Evolutionary conservation across 805 yeast species (phyloP).

Genomic region (Kodamaea lidongshanica): DNA sequence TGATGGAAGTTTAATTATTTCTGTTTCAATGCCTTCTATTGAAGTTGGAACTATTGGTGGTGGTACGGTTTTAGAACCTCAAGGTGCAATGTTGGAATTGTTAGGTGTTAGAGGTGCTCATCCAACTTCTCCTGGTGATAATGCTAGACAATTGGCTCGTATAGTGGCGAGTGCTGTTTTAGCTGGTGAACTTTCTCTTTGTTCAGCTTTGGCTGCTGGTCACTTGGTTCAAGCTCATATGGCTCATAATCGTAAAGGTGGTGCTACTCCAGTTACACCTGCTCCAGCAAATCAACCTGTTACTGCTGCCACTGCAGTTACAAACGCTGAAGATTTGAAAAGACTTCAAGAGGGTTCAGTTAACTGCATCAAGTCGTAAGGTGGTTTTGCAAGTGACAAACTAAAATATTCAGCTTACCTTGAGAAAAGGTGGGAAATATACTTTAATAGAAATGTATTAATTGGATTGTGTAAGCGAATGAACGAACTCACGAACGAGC

Average conservation of each 20-base stretch:
- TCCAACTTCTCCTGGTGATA: slow-evolving; percentile 86
- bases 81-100: slow-evolving; percentile 90
- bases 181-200: slow-evolving; percentile 91
- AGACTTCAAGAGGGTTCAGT: slow-evolving; percentile 67
- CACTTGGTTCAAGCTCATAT: slow-evolving; percentile 96
- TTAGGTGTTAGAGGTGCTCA: slow-evolving; percentile 96
- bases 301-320: slow-evolving; percentile 12
- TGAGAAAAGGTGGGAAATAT: too few species aligned
- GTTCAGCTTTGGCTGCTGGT: slow-evolving; percentile 97
- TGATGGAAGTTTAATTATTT: slow-evolving; percentile 72
- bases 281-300: slow-evolving; percentile 18
- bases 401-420: too few species aligned
- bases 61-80: slow-evolving; percentile 96
- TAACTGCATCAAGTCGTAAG: slow-evolving; percentile 61
- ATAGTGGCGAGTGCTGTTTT: slow-evolving; percentile 91
- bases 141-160: slow-evolving; percentile 88
- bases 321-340: slow-evolving; percentile 19
- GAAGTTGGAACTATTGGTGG: slow-evolving; percentile 99
- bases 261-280: slow-evolving; percentile 33
- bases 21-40: slow-evolving; percentile 98
- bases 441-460: too few species aligned
- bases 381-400: background rate
- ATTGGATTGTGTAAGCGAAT: too few species aligned
- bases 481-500: too few species aligned
- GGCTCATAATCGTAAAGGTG: slow-evolving; percentile 80